Base-by-base conservation (phyloP, 2,329 filamentous ascomycete species). In the Chrysoporthe deuterocubensis region DNA sequence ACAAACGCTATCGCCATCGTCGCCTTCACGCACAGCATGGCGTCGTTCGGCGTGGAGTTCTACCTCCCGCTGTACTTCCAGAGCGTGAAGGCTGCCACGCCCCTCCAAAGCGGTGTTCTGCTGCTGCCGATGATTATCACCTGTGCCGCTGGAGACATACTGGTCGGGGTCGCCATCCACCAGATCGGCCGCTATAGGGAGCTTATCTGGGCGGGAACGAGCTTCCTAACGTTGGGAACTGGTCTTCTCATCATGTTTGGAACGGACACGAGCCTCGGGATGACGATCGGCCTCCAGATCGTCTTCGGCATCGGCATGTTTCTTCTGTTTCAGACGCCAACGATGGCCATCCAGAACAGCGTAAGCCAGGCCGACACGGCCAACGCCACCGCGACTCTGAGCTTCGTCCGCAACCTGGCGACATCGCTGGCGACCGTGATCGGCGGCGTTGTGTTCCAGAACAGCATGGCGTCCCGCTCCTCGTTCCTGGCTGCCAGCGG, bases 61-160 rank as follows among this genome's bases (percentile, higher is more conserved):
- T 92, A 90, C 72, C 80, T 92, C 32, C 90, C 90, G 0, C 81
- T 92, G 0, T 92, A 88, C 76, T 87, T 91, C 57, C 90, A 93
- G 74, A 83, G 86, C 3, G 89, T 87, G 5, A 0, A 82, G 87
- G 4, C 82, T 64, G 85, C 85, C 1, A 83, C 82, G 0, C 86
- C 88, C 0, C 77, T 89, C 34, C 80, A 78, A 7, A 89, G 85
- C 0, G 82, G 82, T 1, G 70, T 88, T 26, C 34, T 61, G 26
- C 43, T 66, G 18, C 21, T 66, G 32, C 56, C 64, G 1, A 48
- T 66, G 43, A 61, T 61, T 16, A 43, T 66, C 16, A 60, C 64
- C 21, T 44, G 42, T 44, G 56, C 64, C 1, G 46, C 50, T 3
- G 61, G 61, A 6, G 61, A 63, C n/a, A 60, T 58, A 9, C 7